These are phyloP conservation scores for Bjerkandera adusta DNA, from an alignment of 1,284 basidiomycete genomes.

Conservation along the genomic window DNA sequence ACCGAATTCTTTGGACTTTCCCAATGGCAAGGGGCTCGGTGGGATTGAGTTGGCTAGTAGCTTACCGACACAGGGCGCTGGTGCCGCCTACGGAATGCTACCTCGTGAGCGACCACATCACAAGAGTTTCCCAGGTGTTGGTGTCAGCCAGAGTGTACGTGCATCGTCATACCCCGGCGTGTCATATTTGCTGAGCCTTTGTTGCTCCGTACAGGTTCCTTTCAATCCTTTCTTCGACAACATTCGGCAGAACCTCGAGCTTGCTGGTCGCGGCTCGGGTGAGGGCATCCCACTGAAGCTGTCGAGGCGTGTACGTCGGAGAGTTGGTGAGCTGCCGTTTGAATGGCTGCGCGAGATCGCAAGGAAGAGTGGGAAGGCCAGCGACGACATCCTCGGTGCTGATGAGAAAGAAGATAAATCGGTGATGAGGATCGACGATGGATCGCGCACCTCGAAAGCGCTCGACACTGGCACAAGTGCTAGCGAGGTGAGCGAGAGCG, in stretches of 20 bases:
- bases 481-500: too few relatives aligned
- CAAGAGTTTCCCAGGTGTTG: constrained; percentile 10
- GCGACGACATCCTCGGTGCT: constrained; percentile 14
- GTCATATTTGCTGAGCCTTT: neutral
- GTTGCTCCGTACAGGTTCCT: constrained; percentile 38
- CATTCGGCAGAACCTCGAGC: constrained; percentile 92
- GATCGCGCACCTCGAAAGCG: neutral
- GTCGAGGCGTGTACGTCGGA: constrained; percentile 55
- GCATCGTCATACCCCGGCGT: neutral
- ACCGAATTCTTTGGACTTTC: too few relatives aligned
- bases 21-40: neutral
- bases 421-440: neutral
- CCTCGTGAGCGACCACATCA: constrained; percentile 7
- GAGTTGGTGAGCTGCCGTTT: constrained; percentile 78
- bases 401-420: constrained; percentile 2
- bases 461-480: too few relatives aligned
- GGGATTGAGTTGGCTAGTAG: constrained; percentile 1
- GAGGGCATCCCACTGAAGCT: constrained; percentile 81
- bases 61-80: constrained; percentile 6
- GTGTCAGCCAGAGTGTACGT: constrained; percentile 4
- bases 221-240: constrained; percentile 93
- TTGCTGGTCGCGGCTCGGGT: constrained; percentile 44
- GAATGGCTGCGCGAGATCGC: constrained; percentile 81
- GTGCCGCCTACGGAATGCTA: constrained; percentile 4
- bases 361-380: constrained; percentile 24